These are phyloP conservation scores for Avena eriantha DNA, from an alignment of 176 grass and related monocot species.

Conservation along the genomic window DNA sequence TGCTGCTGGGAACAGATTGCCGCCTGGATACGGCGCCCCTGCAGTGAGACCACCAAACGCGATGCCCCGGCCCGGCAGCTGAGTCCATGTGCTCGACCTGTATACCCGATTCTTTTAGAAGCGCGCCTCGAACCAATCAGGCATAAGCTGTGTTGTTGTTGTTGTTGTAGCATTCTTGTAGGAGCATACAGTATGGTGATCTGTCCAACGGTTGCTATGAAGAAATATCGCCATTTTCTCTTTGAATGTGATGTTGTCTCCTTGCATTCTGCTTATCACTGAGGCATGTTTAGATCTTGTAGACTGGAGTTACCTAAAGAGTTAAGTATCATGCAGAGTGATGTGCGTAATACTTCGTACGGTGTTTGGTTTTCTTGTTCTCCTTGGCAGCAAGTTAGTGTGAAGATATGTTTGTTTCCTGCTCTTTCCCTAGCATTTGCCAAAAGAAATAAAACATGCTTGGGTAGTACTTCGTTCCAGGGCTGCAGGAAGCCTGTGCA, in stretches of 20 bases:
- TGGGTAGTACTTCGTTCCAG: not conserved
- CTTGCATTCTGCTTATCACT: not conserved
- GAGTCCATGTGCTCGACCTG: conserved; percentile 10
- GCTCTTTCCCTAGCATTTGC: not conserved
- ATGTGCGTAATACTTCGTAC: not conserved
- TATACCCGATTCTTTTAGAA: conserved; percentile 60
- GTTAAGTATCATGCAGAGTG: not conserved
- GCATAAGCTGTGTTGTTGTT: conserved; percentile 23
- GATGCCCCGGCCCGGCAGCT: conserved; percentile 46
- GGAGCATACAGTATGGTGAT: conserved; percentile 39
- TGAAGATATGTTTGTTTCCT: not conserved
- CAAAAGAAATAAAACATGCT: not conserved
- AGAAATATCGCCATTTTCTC: conserved; percentile 16
- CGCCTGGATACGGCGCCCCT: conserved; percentile 60
- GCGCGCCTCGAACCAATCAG: conserved; percentile 37
- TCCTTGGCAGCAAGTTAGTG: not conserved
- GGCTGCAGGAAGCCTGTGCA: too few relatives aligned
- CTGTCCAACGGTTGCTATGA: conserved; percentile 31
- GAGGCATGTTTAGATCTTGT: not conserved
- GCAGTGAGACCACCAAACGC: conserved; percentile 42
- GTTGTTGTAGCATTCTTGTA: conserved; percentile 58
- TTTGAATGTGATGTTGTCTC: not conserved
- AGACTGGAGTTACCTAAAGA: not conserved
- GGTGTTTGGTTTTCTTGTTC: not conserved
- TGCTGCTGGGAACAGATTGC: conserved; percentile 60